phyloP scores from a whole-genome alignment of 805 yeast species.

The Pichia membranifaciens region DNA sequence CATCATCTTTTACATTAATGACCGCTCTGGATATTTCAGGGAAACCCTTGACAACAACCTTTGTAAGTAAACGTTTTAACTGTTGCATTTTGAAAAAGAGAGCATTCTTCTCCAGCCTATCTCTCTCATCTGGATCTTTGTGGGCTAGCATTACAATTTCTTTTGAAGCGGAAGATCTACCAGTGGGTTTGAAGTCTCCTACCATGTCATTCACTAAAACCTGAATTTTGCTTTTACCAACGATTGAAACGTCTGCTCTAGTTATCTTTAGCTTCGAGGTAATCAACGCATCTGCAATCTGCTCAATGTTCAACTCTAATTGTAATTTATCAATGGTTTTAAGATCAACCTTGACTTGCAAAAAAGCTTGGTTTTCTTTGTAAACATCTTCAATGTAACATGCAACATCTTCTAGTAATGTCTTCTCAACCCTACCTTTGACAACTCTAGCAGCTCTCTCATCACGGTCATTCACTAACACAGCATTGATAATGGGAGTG shows the following conservation, averaged over 20 bases:
- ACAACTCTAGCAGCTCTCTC: conserved; percentile 98
- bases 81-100: conserved; percentile 86
- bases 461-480: conserved; percentile 84
- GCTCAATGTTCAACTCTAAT: conserved; percentile 79
- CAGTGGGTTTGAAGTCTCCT: conserved; percentile 35
- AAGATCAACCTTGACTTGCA: conserved; percentile 77
- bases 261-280: conserved; percentile 81
- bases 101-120: conserved; percentile 38
- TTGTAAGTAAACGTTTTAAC: conserved; percentile 76
- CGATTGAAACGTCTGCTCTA: conserved; percentile 61
- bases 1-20: conserved; percentile 83
- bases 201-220: conserved; percentile 49
- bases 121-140: conserved; percentile 34
- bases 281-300: conserved; percentile 76
- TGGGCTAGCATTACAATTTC: conserved; percentile 24
- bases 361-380: conserved; percentile 66
- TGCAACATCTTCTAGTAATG: conserved; percentile 79
- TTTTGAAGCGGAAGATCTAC: conserved; percentile 35
- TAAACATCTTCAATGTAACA: conserved; percentile 92
- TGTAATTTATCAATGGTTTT: conserved; percentile 84
- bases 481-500: conserved; percentile 94
- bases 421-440: conserved; percentile 94
- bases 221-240: conserved; percentile 60
- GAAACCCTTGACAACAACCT: conserved; percentile 87
- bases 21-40: conserved; percentile 93